These are phyloP conservation scores for Kwoniella heveanensis DNA, from an alignment of 768 basidiomycete genomes.

Conservation along the genomic window DNA sequence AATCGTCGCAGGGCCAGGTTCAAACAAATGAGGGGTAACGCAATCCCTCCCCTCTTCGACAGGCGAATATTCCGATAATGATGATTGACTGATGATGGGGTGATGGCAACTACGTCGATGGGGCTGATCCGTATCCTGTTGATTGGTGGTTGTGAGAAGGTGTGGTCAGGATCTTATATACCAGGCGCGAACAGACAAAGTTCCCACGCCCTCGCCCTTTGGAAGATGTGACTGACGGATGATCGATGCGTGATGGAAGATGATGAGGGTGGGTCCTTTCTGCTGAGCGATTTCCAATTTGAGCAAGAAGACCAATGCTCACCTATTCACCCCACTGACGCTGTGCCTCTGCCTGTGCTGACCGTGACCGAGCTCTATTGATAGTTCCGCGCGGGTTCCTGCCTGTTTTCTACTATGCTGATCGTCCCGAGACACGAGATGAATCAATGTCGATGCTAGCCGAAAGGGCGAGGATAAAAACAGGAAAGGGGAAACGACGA, in stretches of 20 bases:
- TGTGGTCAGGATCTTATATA: neutral
- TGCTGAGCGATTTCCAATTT: neutral
- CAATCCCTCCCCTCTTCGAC: neutral
- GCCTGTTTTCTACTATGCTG: neutral
- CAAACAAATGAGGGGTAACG: neutral
- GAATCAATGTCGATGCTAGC: too few species aligned
- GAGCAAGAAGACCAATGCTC: neutral
- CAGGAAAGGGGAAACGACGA: neutral
- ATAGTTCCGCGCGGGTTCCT: neutral
- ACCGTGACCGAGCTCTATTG: neutral
- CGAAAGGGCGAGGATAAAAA: neutral
- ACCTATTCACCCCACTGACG: too few species aligned
- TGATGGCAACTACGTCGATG: neutral
- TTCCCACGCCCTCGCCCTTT: neutral
- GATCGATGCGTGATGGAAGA: neutral
- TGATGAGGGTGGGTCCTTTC: neutral
- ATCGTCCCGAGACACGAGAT: neutral
- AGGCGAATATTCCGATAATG: neutral
- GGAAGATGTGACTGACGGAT: neutral
- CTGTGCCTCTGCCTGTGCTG: too few species aligned
- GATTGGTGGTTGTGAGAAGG: neutral
- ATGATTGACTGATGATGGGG: neutral
- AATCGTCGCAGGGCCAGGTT: neutral
- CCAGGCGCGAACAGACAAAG: too few species aligned
- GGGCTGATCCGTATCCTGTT: neutral